Base-by-base conservation (phyloP, 192 early-diverging fungal species). In the Podila epicladia region DNA sequence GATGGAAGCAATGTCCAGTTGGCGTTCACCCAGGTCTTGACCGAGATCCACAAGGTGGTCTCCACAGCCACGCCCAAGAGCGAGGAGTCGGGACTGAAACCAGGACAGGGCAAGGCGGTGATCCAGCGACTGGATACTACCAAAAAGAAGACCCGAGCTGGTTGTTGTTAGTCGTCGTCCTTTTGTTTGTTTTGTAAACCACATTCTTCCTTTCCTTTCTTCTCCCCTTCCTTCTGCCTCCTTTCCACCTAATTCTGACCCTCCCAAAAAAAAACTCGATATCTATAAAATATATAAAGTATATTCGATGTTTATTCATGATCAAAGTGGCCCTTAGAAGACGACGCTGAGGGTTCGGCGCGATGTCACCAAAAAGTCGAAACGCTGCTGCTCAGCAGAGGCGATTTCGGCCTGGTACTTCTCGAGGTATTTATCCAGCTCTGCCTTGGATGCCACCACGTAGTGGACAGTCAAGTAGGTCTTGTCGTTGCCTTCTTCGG, bases 1-100 rank as follows among this genome's bases (percentile, higher is more conserved):
- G 90, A 91, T 55, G 89, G 95, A 50, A 98, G 94, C 73, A 92
- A 94, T 19, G 93, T 95, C 13, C 90, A 95, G 53, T 90, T 88
- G 60, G 93, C 96, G 0, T 92, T 95, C 73, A 94, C 94, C 69
- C 72, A 65, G 73, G 74, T 63, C 61, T 62, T 38, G 64, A 74
- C 58, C 51, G 74, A 65, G 62, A 84, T 57, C 32, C 72, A 57
- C 74, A 79, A 65, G 72, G 73, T 20, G 53, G 69, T 67, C 29
- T 72, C 35, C 26, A 60, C 57, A 28, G 19, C 48, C 1, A 33
- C 37, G 62, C 74, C 62, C 59, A 59, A 26, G n/a, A 76, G 38
- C 17, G 74, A 60, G 33, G 26, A 48, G 20, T 61, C 51, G 53
- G 66, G 58, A 58, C n/a, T 66, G 5, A 82, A 60, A 61, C 73